Evolutionary conservation across 352 stramenopile species (phyloP).

Genomic region (Pythium aristosporum): DNA sequence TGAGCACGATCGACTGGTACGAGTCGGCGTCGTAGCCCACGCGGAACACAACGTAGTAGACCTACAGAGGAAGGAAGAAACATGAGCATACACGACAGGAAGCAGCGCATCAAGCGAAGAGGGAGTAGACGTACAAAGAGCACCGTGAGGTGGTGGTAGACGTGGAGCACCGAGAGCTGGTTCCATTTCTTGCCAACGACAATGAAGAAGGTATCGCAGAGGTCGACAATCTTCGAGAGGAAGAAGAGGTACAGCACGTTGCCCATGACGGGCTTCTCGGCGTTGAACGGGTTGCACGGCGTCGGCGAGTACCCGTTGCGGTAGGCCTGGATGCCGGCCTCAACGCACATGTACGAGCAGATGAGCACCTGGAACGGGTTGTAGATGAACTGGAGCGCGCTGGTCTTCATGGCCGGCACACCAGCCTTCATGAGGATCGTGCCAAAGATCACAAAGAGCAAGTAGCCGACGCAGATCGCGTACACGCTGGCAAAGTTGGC

Average conservation of each 20-base stretch:
- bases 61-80: conserved; percentile 12
- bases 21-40: conserved; percentile 92
- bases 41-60: conserved; percentile 94
- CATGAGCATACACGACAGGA: neutral
- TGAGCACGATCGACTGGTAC: conserved; percentile 93
- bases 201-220: conserved; percentile 97
- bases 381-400: conserved; percentile 94
- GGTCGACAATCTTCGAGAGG: conserved; percentile 95
- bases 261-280: conserved; percentile 89
- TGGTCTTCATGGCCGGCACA: conserved; percentile 73
- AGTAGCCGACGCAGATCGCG: conserved; percentile 60
- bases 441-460: conserved; percentile 68
- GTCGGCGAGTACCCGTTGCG: conserved; percentile 89
- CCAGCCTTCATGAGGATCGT: conserved; percentile 74
- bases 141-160: conserved; percentile 95
- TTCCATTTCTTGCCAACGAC: conserved; percentile 95
- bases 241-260: conserved; percentile 99
- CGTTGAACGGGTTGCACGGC: conserved; percentile 92
- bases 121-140: conserved; percentile 55
- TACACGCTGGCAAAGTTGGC: conserved; percentile 61
- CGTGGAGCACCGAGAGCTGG: conserved; percentile 93
- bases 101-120: neutral
- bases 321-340: conserved; percentile 92
- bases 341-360: conserved; percentile 97
- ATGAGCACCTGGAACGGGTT: conserved; percentile 96